Conservation (phyloP, 306 rosid species). For the Inga oerstediana region DNA sequence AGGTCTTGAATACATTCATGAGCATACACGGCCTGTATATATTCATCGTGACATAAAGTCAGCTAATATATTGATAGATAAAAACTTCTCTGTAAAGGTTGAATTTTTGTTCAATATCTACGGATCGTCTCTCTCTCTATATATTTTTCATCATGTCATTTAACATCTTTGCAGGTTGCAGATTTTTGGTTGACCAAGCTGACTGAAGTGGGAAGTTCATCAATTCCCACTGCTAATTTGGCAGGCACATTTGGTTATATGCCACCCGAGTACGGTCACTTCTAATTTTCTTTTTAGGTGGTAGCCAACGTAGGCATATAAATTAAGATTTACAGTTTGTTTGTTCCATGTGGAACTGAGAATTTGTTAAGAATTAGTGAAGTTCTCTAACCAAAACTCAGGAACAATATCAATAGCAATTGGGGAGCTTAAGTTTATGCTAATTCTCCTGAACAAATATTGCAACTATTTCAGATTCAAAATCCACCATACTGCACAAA, state of each 20-base stretch:
- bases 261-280: slow-evolving; percentile 64
- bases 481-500: no score
- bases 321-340: not conserved
- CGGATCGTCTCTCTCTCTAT: not conserved
- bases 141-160: not conserved
- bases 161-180: slow-evolving; percentile 52
- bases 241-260: slow-evolving; percentile 78
- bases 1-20: slow-evolving; percentile 96
- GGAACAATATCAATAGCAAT: not conserved
- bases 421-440: not conserved
- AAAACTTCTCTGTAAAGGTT: slow-evolving; percentile 86
- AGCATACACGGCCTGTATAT: slow-evolving; percentile 94
- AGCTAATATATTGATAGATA: slow-evolving; percentile 89
- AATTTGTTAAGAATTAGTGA: not conserved
- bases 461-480: not conserved
- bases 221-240: slow-evolving; percentile 25
- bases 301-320: not conserved
- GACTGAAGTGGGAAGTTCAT: slow-evolving; percentile 60
- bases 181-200: slow-evolving; percentile 67
- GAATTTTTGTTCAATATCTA: slow-evolving; percentile 17
- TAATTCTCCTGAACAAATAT: not conserved
- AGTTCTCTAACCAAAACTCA: not conserved
- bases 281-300: not conserved
- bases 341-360: not conserved
- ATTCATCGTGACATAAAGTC: slow-evolving; percentile 96